These are phyloP conservation scores for Vigna unguiculata DNA, from an alignment of 306 rosid species.

Conservation along the genomic window DNA sequence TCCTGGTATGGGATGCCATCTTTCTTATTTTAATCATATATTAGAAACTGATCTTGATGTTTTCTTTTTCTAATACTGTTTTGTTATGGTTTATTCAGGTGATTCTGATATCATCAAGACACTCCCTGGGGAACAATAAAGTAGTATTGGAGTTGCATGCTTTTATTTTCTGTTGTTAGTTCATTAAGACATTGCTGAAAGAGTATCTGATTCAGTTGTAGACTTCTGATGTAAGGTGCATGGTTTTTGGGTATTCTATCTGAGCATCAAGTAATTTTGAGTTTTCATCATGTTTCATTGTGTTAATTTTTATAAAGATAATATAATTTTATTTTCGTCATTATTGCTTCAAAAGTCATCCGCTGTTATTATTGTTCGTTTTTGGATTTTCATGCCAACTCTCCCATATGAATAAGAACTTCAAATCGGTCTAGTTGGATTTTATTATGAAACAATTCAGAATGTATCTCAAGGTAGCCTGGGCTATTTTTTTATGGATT, in stretches of 20 bases:
- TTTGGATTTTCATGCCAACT: background rate
- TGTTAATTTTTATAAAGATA: background rate
- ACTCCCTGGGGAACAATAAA: constrained; percentile 52
- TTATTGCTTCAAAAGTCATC: background rate
- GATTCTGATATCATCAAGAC: constrained; percentile 64
- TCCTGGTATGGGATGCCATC: constrained; percentile 56
- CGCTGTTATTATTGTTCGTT: background rate
- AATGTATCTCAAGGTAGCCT: too few relatives aligned
- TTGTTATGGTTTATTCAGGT: constrained; percentile 47
- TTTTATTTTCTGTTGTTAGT: constrained; percentile 14
- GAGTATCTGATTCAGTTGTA: constrained; percentile 32
- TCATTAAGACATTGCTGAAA: constrained; percentile 36
- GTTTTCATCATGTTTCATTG: constrained; percentile 2
- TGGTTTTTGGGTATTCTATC: constrained; percentile 23
- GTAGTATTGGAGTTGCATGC: background rate
- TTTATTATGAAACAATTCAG: too few relatives aligned
- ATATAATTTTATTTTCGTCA: constrained; percentile 13
- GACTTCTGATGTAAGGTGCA: constrained; percentile 32
- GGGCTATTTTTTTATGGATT: too few relatives aligned
- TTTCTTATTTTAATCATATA: background rate
- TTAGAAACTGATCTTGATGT: background rate
- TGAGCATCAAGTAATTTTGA: constrained; percentile 45
- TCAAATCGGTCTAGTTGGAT: too few relatives aligned
- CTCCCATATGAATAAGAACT: too few relatives aligned
- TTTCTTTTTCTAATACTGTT: background rate